Evolutionary conservation across 1,284 basidiomycete genomes (phyloP), one percentile per base, ranked within the genome.

Genomic region (Tilletiaria anomala): DNA sequence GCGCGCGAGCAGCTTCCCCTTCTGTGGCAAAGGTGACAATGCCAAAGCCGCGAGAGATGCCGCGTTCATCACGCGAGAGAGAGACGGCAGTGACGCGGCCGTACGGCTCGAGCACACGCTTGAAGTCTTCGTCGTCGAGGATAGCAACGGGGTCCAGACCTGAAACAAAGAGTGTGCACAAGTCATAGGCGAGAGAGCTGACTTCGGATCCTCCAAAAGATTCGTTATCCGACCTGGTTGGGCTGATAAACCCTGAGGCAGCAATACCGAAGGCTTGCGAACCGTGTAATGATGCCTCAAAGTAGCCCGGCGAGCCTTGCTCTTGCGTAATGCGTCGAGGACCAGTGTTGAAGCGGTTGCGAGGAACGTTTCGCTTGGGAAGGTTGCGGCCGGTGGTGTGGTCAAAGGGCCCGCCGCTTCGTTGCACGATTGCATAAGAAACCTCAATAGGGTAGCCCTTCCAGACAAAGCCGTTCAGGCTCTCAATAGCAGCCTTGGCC

Each of bases 391-490:
- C 51, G 11, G 35, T 19, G 8, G 37, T 43, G 23, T 53, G 45
- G 11, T 53, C 48, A 33, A 61, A 56, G 10, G 59, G 58, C 5
- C 56, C 53, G 4, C 56, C 56, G 32, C 51, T 54, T 23, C 63
- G 57, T 42, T 66, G 63, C 2, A 66, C 58, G 17, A 63, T 58
- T 15, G 63, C 61, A 38, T 61, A 65, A 3, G 61, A 65, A 14
- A 65, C 62, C 32, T 65, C 63, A 43, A 66, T 53, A 10, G 61
- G 58, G 37, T 66, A 66, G 15, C 59, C 51, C 36, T 54, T 49
- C 63, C 63, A 66, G 14, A 49, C 43, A 34, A 47, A 48, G 8
- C 60, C 58, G 32, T 62, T 50, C 29, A 65, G 47, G 15, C 37
- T 38, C 14, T 54, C 46, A 31, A 66, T 52, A 4, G 63, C 63